Conservation (phyloP, 768 basidiomycete species). For the Hebeloma cylindrosporum region DNA sequence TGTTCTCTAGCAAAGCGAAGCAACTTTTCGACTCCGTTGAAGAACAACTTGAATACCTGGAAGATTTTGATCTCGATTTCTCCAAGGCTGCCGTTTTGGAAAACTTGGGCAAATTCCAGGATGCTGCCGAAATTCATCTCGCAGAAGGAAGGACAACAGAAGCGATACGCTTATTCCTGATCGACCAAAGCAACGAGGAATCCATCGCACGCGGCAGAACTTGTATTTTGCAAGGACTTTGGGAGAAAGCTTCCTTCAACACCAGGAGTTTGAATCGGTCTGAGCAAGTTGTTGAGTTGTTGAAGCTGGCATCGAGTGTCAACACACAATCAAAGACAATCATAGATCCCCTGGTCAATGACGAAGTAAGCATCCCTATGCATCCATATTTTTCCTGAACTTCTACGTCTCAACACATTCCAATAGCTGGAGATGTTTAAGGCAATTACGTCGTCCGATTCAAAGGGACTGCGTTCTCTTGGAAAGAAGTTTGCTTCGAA, state of each 20-base stretch:
- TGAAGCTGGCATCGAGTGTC: conserved; percentile 26
- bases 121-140: conserved; percentile 55
- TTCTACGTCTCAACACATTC: conserved; percentile 6
- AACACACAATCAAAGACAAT: conserved; percentile 10
- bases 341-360: conserved; percentile 2
- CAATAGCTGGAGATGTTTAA: conserved; percentile 23
- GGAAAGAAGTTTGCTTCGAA: conserved; percentile 27
- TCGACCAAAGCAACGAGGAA: conserved; percentile 24
- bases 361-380: conserved; percentile 11
- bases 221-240: conserved; percentile 46
- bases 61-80: conserved; percentile 51
- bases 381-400: neutral
- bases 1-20: conserved; percentile 41
- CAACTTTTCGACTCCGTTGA: conserved; percentile 50
- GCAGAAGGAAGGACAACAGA: conserved; percentile 45
- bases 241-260: conserved; percentile 49
- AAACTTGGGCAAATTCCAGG: conserved; percentile 37
- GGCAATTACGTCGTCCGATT: conserved; percentile 19
- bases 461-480: conserved; percentile 29
- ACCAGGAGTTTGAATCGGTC: conserved; percentile 13
- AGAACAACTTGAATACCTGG: conserved; percentile 53
- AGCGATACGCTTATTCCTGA: conserved; percentile 47
- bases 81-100: conserved; percentile 47
- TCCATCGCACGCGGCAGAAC: conserved; percentile 36
- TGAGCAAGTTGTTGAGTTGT: conserved; percentile 19